Base-by-base conservation (phyloP, 2,329 filamentous ascomycete species). In the Aureobasidium leucospermi region DNA sequence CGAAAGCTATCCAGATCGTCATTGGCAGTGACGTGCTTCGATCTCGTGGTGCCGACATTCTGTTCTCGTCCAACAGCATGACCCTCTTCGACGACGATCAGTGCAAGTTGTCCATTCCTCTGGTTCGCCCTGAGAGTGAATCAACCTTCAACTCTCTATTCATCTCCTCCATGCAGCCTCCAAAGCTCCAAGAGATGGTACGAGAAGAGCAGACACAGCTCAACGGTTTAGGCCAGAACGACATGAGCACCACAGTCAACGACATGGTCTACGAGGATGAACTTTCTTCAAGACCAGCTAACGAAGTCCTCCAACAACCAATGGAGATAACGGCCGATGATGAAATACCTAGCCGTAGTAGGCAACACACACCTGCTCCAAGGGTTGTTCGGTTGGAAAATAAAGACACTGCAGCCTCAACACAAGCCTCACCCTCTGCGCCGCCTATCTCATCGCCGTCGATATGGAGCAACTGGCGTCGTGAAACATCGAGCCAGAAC, bases 31-130 rank as follows among this genome's bases (percentile, higher is more conserved):
- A 97, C 72, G 83, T 90, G 13, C 79, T 99, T 60, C 84, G 92
- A 63, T 81, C 87, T 9, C 90, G 96, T 69, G 96, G 89, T 65
- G 93, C 90, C 28, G 94, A 97, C 70, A 81, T 99, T 10, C 76
- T 97, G 23, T 90, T 99, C 67, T 97, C 94, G 0, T 89, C 92
- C 64, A 96, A 96, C 68, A 87, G 88, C 64, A 84, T 99, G 78
- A 88, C 88, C 0, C 78, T 97, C 31, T 92, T 91, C 65, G 90
- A 95, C 66, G 88, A 90, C 68, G 90, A 96, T 61, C 83, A 88
- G 47, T 90, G 89, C 70, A 94, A 93, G 68, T 78, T 97, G 11
- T 91, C 89, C 15, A 87, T 99, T 36, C 94, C 94, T 2, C 88
- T 99, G 65, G 91, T 96, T 42, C 85, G 94, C 31, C 94, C 94